Evolutionary conservation across 768 basidiomycete genomes (phyloP).

Genomic region (Collybia nuda): DNA sequence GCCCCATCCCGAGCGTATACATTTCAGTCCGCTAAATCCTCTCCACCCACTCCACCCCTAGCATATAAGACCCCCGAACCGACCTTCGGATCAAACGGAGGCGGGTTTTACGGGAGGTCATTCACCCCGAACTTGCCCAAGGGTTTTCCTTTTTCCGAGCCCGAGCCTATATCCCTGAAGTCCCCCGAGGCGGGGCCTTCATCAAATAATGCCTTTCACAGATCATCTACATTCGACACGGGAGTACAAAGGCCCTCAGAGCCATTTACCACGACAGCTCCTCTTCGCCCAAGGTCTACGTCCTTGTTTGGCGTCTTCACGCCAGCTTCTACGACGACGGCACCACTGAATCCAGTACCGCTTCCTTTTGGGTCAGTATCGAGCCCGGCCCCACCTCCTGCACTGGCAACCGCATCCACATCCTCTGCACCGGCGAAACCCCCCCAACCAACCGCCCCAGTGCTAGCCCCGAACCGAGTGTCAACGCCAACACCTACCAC

Average conservation of each 20-base stretch:
- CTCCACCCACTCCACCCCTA: constrained; percentile 11
- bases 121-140: constrained; percentile 12
- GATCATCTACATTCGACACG: neutral
- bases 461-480: neutral
- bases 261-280: neutral
- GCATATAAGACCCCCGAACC: constrained; percentile 5
- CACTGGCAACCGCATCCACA: neutral
- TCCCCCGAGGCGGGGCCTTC: neutral
- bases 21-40: constrained; percentile 14
- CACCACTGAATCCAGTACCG: neutral
- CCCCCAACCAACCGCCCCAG: neutral
- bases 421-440: neutral
- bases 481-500: too few relatives aligned
- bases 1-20: constrained; percentile 13
- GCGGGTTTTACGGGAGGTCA: constrained; percentile 12
- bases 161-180: constrained; percentile 1
- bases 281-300: neutral
- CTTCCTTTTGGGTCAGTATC: neutral
- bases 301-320: neutral
- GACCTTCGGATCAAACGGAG: constrained; percentile 13
- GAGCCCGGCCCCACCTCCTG: neutral
- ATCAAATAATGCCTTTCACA: neutral
- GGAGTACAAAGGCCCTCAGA: neutral
- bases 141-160: constrained; percentile 13
- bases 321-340: neutral